Conservation (phyloP, 2,329 filamentous ascomycete genomes). For the Trichoderma breve region DNA sequence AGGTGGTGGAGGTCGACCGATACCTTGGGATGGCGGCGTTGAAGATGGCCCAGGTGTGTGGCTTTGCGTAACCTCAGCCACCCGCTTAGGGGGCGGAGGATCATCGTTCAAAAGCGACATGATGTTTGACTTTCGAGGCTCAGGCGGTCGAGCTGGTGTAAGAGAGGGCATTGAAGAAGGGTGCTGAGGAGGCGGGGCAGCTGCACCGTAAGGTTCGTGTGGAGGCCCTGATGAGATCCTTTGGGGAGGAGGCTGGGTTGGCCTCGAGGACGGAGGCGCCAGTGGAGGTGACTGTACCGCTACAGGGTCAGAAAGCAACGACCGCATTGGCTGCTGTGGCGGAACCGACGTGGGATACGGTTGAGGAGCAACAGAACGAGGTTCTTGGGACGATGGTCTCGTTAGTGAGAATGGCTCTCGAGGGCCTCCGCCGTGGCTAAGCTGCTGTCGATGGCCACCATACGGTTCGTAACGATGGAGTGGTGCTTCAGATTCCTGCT, state of each 20-base stretch:
- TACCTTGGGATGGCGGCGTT: conserved; percentile 50
- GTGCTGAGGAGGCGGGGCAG: conserved; percentile 30
- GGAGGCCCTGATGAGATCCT: conserved; percentile 32
- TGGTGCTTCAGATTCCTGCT: conserved; percentile 51
- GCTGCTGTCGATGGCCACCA: conserved; percentile 37
- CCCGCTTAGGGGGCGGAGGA: conserved; percentile 50
- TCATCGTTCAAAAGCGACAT: conserved; percentile 64
- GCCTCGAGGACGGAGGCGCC: conserved; percentile 37
- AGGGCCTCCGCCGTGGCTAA: conserved; percentile 37
- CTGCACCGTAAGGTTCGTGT: conserved; percentile 33
- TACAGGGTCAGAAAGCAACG: conserved; percentile 40
- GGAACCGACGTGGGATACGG: conserved; percentile 32
- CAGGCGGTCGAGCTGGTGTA: conserved; percentile 43
- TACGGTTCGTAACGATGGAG: conserved; percentile 46
- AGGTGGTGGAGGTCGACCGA: conserved; percentile 43
- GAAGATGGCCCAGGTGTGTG: conserved; percentile 41
- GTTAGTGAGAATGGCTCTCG: conserved; percentile 44
- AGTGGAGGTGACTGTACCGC: conserved; percentile 40
- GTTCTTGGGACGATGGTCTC: conserved; percentile 42
- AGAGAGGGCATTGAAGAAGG: conserved; percentile 31
- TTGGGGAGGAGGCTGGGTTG: conserved; percentile 41
- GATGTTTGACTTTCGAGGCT: conserved; percentile 60
- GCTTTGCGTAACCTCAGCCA: conserved; percentile 45
- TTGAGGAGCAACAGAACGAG: conserved; percentile 39
- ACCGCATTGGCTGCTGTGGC: conserved; percentile 42